Percentiles rank a stretch among this genome's conserved stretches.
Evolutionary conservation across 208 protist genomes (phyloP).

Genomic region (Leptomonas seymouri): DNA sequence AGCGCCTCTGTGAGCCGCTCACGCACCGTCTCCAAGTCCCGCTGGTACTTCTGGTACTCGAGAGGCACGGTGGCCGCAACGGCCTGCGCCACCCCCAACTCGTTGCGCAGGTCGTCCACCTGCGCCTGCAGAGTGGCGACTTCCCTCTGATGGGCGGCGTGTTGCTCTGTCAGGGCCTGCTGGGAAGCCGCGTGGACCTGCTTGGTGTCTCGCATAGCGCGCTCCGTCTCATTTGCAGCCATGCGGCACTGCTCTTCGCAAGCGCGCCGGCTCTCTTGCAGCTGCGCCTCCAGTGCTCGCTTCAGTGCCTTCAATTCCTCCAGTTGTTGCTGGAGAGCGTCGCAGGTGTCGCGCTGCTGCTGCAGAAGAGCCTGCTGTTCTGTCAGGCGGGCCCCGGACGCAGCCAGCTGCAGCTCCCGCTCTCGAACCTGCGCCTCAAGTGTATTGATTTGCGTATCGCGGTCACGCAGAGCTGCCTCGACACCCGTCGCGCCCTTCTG

Average conservation of each 20-base stretch:
- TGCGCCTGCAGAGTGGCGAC: slow-evolving; percentile 26
- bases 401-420: slow-evolving; percentile 34
- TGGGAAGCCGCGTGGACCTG: slow-evolving; percentile 25
- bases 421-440: slow-evolving; percentile 42
- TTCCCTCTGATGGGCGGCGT: slow-evolving; percentile 32
- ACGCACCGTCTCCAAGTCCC: slow-evolving; percentile 45
- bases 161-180: slow-evolving; percentile 28
- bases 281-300: slow-evolving; percentile 15
- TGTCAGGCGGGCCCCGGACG: slow-evolving; percentile 27
- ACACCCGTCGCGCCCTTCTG: slow-evolving; percentile 56
- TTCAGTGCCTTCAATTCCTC: slow-evolving; percentile 31
- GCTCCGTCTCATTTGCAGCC: slow-evolving; percentile 28
- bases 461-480: slow-evolving; percentile 41
- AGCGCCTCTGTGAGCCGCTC: slow-evolving; percentile 50
- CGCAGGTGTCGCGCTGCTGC: slow-evolving; percentile 14
- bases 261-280: slow-evolving; percentile 15
- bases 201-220: slow-evolving; percentile 35
- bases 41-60: slow-evolving; percentile 42
- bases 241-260: slow-evolving; percentile 28
- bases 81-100: slow-evolving; percentile 53
- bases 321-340: slow-evolving; percentile 28
- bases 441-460: slow-evolving; percentile 22
- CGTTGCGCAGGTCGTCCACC: slow-evolving; percentile 33
- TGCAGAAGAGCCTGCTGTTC: slow-evolving; percentile 26
- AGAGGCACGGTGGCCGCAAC: slow-evolving; percentile 55